A percentile compares a stretch with the other conserved stretches of the same genome.
phyloP scores from a whole-genome alignment of 1,284 basidiomycete species.

The Leccinum griseonigrum region DNA sequence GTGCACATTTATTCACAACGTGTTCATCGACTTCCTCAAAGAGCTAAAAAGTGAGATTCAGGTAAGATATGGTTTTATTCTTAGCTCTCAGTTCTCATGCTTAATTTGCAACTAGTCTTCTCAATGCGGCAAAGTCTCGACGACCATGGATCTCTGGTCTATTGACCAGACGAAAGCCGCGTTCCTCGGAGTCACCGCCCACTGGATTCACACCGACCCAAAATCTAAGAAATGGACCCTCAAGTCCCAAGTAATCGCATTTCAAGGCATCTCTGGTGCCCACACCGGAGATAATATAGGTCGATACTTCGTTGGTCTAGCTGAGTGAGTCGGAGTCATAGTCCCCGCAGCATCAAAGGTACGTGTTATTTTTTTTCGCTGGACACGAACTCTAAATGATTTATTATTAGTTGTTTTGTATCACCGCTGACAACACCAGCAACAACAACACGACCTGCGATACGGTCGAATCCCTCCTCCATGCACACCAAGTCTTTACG shows the following conservation, averaged over 20 bases:
- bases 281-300: not conserved
- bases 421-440: not conserved
- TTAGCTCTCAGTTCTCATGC: not conserved
- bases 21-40: not conserved
- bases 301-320: not conserved
- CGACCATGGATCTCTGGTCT: not conserved
- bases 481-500: not conserved
- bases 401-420: not conserved
- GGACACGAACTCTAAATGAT: not conserved
- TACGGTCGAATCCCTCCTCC: not conserved
- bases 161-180: not conserved
- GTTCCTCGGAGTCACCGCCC: not conserved
- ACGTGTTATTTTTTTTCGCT: not conserved
- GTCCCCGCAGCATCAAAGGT: not conserved
- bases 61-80: not conserved
- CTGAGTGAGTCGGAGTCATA: not conserved
- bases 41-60: no score
- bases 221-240: not conserved
- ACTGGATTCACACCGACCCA: not conserved
- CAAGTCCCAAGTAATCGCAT: not conserved
- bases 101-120: not conserved
- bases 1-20: not conserved
- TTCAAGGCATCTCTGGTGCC: not conserved
- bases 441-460: not conserved
- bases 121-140: not conserved